phyloP scores from a whole-genome alignment of 768 basidiomycete genomes.

The Termitomyces sp. region DNA sequence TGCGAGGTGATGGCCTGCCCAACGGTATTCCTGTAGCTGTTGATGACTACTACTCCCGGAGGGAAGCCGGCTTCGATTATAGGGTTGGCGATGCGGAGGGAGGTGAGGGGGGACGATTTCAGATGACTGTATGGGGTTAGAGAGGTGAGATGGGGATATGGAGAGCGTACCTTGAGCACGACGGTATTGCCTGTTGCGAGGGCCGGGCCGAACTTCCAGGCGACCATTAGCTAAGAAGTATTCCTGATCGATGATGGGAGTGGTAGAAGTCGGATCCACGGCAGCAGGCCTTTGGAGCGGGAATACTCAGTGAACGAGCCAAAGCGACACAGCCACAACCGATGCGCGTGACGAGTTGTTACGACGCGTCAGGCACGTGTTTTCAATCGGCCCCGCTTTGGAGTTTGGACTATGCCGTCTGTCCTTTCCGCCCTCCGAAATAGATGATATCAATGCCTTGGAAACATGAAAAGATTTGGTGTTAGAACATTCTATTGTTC shows the following conservation, averaged over 20 bases:
- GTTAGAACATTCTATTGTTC: no score
- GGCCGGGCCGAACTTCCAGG: constrained; percentile 24
- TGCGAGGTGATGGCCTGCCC: constrained; percentile 60
- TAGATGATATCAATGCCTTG: no score
- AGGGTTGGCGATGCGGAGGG: constrained; percentile 43
- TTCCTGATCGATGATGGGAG: background rate
- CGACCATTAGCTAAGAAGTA: constrained; percentile 17
- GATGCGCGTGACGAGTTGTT: background rate
- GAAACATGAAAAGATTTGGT: no score
- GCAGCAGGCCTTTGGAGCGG: no score
- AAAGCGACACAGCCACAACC: no score
- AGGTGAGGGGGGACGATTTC: constrained; percentile 61
- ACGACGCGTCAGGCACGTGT: no score
- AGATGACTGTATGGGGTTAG: constrained; percentile 33
- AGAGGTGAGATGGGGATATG: no score
- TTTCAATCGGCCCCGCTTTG: no score
- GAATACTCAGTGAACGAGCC: no score
- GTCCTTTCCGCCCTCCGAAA: no score
- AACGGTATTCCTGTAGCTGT: constrained; percentile 53
- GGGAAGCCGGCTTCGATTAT: constrained; percentile 64
- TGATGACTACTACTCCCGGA: constrained; percentile 64
- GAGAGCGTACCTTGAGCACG: constrained; percentile 37
- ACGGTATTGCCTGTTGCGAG: constrained; percentile 49
- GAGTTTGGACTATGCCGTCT: no score
- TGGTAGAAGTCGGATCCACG: no score